Evolutionary conservation across 352 stramenopile species (phyloP).

Genomic region (Phytopythium mirpurense): DNA sequence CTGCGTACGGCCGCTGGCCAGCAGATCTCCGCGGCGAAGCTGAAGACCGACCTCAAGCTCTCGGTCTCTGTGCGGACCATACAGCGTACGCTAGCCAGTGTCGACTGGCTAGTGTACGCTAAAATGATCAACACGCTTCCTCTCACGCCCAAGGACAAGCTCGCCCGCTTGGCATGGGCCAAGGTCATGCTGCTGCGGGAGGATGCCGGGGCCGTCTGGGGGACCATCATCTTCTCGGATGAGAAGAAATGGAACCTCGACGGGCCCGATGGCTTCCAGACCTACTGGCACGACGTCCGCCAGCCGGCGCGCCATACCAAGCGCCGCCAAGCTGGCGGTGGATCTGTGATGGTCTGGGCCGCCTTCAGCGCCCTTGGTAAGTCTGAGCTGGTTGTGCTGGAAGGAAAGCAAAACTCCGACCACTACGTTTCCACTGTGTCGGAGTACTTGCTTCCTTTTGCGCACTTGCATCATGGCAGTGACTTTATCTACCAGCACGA

Average conservation of each 20-base stretch:
- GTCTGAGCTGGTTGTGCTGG: conserved; percentile 10
- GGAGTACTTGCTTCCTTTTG: conserved; percentile 22
- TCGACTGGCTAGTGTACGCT: conserved; percentile 14
- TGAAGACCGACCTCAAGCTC: conserved; percentile 10
- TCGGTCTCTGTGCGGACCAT: conserved; percentile 11
- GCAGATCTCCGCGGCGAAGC: too few relatives aligned
- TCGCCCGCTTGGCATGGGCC: conserved; percentile 5
- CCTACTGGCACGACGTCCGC: conserved; percentile 24
- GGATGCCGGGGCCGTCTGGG: conserved; percentile 9
- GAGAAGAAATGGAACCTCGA: conserved; percentile 41
- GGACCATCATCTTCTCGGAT: conserved; percentile 29
- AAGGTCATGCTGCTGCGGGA: conserved; percentile 4
- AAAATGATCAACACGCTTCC: conserved; percentile 15
- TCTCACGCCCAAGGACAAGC: conserved; percentile 7
- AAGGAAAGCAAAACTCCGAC: conserved; percentile 14
- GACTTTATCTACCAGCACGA: conserved; percentile 27
- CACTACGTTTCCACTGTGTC: conserved; percentile 20
- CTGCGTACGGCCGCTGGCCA: too few relatives aligned
- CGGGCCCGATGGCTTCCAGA: conserved; percentile 25
- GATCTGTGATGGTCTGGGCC: conserved; percentile 19
- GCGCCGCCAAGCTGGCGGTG: conserved; percentile 12
- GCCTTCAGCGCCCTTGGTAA: conserved; percentile 12
- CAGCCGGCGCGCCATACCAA: not conserved
- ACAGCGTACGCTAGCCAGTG: conserved; percentile 4
- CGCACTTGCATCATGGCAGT: conserved; percentile 12